Evolutionary conservation across 2,329 filamentous ascomycete species (phyloP).

Genomic region (Conoideocrella luteorostrata): DNA sequence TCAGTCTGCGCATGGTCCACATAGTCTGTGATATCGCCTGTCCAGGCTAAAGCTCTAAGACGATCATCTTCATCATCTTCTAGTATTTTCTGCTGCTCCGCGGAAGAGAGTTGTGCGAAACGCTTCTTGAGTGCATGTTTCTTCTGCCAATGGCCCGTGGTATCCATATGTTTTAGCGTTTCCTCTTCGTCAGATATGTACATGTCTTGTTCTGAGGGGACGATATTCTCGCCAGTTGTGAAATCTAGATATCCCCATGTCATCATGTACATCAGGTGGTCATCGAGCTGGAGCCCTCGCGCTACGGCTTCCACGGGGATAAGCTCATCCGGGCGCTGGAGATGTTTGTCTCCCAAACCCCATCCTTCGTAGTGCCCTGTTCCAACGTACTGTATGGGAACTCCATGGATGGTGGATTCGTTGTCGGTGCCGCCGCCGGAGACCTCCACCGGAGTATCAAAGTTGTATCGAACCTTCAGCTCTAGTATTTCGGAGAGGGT

Average conservation of each 20-base stretch:
- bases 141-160: constrained; percentile 33
- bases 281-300: constrained; percentile 46
- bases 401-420: constrained; percentile 36
- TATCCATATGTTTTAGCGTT: constrained; percentile 25
- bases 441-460: constrained; percentile 31
- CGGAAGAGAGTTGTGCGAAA: constrained; percentile 30
- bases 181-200: constrained; percentile 44
- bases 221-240: constrained; percentile 41
- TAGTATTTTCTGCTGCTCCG: constrained; percentile 32
- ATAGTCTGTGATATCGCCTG: constrained; percentile 16
- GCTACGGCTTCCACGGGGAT: constrained; percentile 49
- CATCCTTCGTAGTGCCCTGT: constrained; percentile 48
- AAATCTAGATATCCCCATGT: constrained; percentile 57
- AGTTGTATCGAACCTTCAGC: constrained; percentile 53
- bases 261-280: constrained; percentile 50
- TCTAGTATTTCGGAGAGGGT: constrained; percentile 45
- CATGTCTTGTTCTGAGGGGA: constrained; percentile 43
- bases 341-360: constrained; percentile 38
- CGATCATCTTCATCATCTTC: constrained; percentile 28
- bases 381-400: constrained; percentile 48
- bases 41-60: constrained; percentile 29
- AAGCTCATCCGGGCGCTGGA: constrained; percentile 52
- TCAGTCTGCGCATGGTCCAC: background rate
- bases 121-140: constrained; percentile 39
- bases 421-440: constrained; percentile 14